Evolutionary conservation across 805 yeast genomes (phyloP).

Genomic region (Sugiyamaella lignohabitans): DNA sequence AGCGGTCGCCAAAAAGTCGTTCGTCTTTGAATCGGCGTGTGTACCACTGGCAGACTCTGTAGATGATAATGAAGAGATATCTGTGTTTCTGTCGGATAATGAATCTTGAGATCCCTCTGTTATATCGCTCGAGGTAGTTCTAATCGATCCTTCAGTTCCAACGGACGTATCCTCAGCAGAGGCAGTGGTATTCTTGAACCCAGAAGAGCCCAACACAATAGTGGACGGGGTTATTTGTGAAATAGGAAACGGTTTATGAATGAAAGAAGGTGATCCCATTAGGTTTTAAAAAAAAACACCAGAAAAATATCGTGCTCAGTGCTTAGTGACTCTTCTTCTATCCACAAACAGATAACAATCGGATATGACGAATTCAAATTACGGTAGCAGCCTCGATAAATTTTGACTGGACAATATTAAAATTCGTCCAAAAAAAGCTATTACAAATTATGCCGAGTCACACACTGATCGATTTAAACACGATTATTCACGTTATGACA

Average conservation of each 20-base stretch:
- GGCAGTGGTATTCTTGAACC: background rate
- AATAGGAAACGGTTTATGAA: slow-evolving; percentile 19
- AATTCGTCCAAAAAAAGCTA: no score
- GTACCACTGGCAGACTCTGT: no score
- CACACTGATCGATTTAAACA: no score
- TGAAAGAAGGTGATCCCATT: slow-evolving; percentile 11
- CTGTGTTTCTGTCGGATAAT: no score
- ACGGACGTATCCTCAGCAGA: background rate
- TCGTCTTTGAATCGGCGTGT: no score
- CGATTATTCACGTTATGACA: no score
- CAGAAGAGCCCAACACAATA: slow-evolving; percentile 17
- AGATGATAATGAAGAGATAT: background rate
- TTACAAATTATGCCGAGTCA: no score
- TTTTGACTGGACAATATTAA: no score
- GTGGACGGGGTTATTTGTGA: slow-evolving; percentile 21
- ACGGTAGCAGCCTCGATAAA: no score
- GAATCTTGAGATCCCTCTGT: background rate
- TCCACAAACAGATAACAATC: no score
- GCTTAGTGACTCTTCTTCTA: background rate
- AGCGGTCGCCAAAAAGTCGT: no score
- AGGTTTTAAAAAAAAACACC: background rate
- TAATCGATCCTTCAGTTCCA: background rate
- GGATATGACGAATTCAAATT: no score
- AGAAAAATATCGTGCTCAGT: background rate
- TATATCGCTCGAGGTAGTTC: background rate